These are phyloP conservation scores for Oryza rufipogon DNA, from an alignment of 176 grass and related monocot species.

Conservation along the genomic window DNA sequence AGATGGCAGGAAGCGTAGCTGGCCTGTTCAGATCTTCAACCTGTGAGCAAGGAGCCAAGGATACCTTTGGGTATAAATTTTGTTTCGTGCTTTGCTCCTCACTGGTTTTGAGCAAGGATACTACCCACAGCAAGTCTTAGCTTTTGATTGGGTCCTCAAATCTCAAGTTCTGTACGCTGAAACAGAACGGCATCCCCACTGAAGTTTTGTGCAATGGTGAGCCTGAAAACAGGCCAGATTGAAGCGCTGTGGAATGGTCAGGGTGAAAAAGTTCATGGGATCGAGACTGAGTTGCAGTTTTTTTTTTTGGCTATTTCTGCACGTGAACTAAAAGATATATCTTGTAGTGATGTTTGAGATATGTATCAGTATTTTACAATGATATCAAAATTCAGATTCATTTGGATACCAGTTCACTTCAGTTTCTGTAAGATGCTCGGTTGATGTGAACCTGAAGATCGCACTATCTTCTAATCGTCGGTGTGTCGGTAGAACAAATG, in stretches of 20 bases:
- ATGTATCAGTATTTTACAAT: not conserved
- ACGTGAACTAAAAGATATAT: not conserved
- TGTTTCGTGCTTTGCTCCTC: not conserved
- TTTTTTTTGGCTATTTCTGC: not conserved
- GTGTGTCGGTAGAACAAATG: no score
- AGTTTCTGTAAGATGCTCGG: not conserved
- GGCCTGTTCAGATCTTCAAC: constrained; percentile 87
- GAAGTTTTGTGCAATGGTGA: not conserved
- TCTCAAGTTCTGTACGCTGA: not conserved
- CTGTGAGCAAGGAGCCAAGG: constrained; percentile 43
- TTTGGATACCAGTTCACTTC: not conserved
- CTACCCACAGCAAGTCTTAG: no score
- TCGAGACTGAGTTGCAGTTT: not conserved
- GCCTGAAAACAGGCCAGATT: not conserved
- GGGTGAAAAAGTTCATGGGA: not conserved
- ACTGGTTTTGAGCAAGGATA: no score
- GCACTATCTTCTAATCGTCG: not conserved
- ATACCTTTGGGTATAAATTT: constrained; percentile 6
- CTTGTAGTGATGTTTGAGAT: not conserved
- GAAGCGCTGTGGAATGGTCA: not conserved
- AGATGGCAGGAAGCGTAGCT: constrained; percentile 58
- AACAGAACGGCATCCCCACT: not conserved
- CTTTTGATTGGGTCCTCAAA: no score
- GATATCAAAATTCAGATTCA: not conserved
- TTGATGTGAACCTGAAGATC: not conserved